These are phyloP conservation scores for Neurospora crassa DNA, from an alignment of 2,329 filamentous ascomycete genomes.

Conservation along the genomic window DNA sequence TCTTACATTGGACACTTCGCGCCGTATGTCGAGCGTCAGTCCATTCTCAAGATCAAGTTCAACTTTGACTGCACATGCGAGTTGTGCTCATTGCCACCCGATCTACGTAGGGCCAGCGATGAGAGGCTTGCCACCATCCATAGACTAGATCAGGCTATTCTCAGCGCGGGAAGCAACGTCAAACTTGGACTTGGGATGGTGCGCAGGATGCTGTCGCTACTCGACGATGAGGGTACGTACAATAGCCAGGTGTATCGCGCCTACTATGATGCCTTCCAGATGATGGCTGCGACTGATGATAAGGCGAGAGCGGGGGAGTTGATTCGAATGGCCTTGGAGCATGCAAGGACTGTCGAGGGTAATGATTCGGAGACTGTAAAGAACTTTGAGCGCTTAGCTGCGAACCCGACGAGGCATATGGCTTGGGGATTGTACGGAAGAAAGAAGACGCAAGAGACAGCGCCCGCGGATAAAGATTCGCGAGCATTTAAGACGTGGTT, in stretches of 20 bases:
- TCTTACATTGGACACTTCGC: not conserved
- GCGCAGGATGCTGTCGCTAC: not conserved
- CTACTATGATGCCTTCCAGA: not conserved
- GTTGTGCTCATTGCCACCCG: constrained; percentile 4
- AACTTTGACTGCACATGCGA: constrained; percentile 4
- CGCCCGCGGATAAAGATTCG: not conserved
- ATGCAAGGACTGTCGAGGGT: not conserved
- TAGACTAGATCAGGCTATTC: not conserved
- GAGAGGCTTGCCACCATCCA: not conserved
- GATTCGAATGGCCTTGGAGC: not conserved
- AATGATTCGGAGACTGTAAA: not conserved
- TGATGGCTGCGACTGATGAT: not conserved
- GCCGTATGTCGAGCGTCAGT: not conserved
- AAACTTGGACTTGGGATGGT: not conserved
- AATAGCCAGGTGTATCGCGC: not conserved
- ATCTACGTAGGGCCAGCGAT: not conserved
- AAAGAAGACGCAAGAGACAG: not conserved
- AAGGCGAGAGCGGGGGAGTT: not conserved
- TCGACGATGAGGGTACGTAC: not conserved
- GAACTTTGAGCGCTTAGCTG: not conserved
- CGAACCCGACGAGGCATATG: not conserved
- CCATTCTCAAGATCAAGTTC: not conserved
- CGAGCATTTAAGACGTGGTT: not conserved
- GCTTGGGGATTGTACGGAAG: not conserved
- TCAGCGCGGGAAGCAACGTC: not conserved